Conservation (phyloP, 768 basidiomycete species). For the Xerocomellus chrysenteron region DNA sequence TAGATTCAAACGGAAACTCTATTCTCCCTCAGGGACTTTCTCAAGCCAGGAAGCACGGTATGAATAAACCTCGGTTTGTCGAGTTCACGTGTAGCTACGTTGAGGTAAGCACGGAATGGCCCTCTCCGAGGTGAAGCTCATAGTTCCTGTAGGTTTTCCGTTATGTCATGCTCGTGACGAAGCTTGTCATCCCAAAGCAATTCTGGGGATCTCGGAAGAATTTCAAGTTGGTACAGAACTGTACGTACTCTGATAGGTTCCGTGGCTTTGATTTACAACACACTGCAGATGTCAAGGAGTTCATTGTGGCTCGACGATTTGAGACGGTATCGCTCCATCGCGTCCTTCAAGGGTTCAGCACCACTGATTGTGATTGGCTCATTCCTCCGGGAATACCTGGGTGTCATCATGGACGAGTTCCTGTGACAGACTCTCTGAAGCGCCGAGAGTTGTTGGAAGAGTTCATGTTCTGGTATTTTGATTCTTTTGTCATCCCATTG, state of each 20-base stretch:
- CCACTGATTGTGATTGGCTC: conserved; percentile 80
- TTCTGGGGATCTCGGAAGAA: conserved; percentile 82
- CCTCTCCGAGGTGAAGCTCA: neutral
- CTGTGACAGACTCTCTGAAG: conserved; percentile 69
- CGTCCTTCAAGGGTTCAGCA: conserved; percentile 73
- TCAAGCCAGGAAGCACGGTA: conserved; percentile 44
- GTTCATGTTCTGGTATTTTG: conserved; percentile 93
- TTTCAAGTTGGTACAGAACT: conserved; percentile 50
- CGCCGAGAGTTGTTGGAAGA: conserved; percentile 82
- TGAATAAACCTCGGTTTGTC: conserved; percentile 69
- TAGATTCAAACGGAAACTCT: conserved; percentile 52
- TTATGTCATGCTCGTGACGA: conserved; percentile 62
- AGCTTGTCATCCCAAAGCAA: conserved; percentile 64
- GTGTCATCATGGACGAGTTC: conserved; percentile 46
- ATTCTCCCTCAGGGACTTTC: conserved; percentile 46
- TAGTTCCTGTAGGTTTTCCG: conserved; percentile 56
- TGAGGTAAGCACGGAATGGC: conserved; percentile 47
- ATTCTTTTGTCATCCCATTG: conserved; percentile 77
- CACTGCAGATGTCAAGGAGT: conserved; percentile 62
- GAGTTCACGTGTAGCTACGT: conserved; percentile 68
- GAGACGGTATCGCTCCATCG: conserved; percentile 78
- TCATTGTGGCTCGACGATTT: conserved; percentile 74
- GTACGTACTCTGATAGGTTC: conserved; percentile 40
- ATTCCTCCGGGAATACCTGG: conserved; percentile 41
- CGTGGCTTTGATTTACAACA: neutral